Conservation (phyloP, 768 basidiomycete species). For the Rhodotorula toruloides region DNA sequence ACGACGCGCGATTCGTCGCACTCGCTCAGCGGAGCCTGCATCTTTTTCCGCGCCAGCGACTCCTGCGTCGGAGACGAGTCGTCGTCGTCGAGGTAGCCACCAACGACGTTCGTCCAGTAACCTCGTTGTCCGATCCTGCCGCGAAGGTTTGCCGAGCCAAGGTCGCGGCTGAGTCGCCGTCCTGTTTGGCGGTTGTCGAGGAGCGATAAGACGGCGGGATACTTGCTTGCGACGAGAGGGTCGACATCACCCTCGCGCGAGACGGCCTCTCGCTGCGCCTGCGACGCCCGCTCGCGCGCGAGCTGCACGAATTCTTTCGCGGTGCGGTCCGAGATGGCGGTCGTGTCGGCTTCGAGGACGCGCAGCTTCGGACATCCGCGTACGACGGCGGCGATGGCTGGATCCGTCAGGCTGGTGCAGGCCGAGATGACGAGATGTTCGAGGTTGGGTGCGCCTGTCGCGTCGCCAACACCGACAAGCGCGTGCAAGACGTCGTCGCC, state of each 20-base stretch:
- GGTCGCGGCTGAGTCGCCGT: neutral
- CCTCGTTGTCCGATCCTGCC: conserved; percentile 17
- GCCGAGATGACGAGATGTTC: conserved; percentile 68
- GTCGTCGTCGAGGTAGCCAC: conserved; percentile 19
- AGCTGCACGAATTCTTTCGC: conserved; percentile 64
- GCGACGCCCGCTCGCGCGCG: conserved; percentile 42
- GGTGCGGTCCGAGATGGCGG: conserved; percentile 60
- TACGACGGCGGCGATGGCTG: conserved; percentile 62
- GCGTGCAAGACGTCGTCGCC: conserved; percentile 65
- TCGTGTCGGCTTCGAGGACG: conserved; percentile 73
- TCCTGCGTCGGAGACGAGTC: neutral
- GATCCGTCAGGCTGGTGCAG: conserved; percentile 61
- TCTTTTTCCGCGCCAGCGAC: neutral
- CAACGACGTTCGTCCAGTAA: conserved; percentile 17
- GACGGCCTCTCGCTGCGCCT: conserved; percentile 48
- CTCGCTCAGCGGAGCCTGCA: conserved; percentile 63
- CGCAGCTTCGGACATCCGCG: conserved; percentile 59
- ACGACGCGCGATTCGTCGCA: conserved; percentile 68
- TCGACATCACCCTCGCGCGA: neutral
- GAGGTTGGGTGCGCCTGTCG: conserved; percentile 44
- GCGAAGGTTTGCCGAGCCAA: neutral
- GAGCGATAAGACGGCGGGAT: conserved; percentile 10
- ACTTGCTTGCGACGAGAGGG: neutral
- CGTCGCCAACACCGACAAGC: conserved; percentile 54
- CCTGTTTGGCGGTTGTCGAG: conserved; percentile 22